Evolutionary conservation across 345 rosid species (phyloP), one percentile per base, ranked within the genome.

Genomic region (Rhodamnia rubescens): DNA sequence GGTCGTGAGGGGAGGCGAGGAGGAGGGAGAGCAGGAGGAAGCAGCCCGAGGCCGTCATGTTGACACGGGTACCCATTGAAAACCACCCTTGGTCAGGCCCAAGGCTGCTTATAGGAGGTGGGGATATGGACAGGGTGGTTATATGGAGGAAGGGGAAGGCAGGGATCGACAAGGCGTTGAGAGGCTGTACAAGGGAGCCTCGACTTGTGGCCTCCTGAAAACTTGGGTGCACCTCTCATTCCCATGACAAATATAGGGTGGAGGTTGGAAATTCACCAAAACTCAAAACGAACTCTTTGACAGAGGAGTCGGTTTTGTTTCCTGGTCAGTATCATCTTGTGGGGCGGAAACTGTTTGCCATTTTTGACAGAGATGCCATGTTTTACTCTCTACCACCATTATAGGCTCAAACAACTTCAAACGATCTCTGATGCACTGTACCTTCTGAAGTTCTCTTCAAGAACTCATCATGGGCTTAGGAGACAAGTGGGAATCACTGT

Each of bases 11-110:
- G 2, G 90, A 26, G 18, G 80, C 82, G 22, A 90, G 75, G 21
- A 88, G 44, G 7, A 83, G 85, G 32, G 88, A 88, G 83, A 91
- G 74, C 15, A 91, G 4, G 55, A 90, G 86, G 54, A 90, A 86
- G 93, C 93, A 92, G 93, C 96, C 96, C 16, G 87, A 91, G 94
- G 91, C 91, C 87, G 51, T 32, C 55, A 88, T 59, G 69, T 69
- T 86, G 49, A 85, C 82, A 89, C 89, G 88, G 85, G 84, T 88
- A 92, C 92, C 94, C 69, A 75, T 84, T 27, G 80, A 88, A 81
- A 53, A 87, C 94, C 74, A 87, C 95, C 96, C 96, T 90, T 92
- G 95, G 95, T 82, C 84, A 75, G 85, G 90, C 92, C 96, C 95
- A 93, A 94, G 96, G 97, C 93, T 92, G 97, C 95, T 91, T 91